Conservation (phyloP, 1,284 basidiomycete species). For the Irpex lacteus region DNA sequence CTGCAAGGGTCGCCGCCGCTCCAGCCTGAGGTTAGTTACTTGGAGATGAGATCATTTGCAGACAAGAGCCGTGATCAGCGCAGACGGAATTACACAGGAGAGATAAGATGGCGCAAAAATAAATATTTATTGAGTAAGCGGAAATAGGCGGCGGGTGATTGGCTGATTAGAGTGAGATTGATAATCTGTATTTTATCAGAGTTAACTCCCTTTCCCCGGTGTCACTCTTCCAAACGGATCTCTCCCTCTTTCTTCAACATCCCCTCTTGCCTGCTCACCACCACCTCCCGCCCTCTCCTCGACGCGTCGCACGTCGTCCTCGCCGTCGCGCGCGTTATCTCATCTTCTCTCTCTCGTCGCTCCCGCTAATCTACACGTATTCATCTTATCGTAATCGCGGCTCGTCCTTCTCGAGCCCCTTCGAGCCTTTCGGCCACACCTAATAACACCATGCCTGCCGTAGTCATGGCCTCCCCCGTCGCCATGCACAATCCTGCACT, state of each 20-base stretch:
- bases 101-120: slow-evolving; percentile 11
- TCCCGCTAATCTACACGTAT: slow-evolving; percentile 7
- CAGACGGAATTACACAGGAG: background rate
- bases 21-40: background rate
- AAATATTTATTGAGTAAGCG: slow-evolving; percentile 8
- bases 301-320: slow-evolving; percentile 6
- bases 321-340: slow-evolving; percentile 2
- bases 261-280: slow-evolving; percentile 2
- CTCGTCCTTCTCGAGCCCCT: slow-evolving; percentile 6
- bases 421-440: slow-evolving; percentile 15
- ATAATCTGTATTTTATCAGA: slow-evolving; percentile 17
- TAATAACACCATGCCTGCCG: slow-evolving; percentile 30
- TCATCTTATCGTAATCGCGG: slow-evolving; percentile 14
- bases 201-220: slow-evolving; percentile 6
- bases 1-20: background rate
- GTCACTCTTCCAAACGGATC: slow-evolving; percentile 1
- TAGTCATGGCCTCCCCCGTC: slow-evolving; percentile 28
- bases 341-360: background rate
- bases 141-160: slow-evolving; percentile 17
- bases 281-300: slow-evolving; percentile 6
- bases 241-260: slow-evolving; percentile 10
- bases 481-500: slow-evolving; percentile 30
- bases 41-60: background rate
- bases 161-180: slow-evolving; percentile 9
- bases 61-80: background rate